These are phyloP conservation scores for Porpolomopsis calyptriformis DNA, from an alignment of 768 basidiomycete genomes.

Conservation along the genomic window DNA sequence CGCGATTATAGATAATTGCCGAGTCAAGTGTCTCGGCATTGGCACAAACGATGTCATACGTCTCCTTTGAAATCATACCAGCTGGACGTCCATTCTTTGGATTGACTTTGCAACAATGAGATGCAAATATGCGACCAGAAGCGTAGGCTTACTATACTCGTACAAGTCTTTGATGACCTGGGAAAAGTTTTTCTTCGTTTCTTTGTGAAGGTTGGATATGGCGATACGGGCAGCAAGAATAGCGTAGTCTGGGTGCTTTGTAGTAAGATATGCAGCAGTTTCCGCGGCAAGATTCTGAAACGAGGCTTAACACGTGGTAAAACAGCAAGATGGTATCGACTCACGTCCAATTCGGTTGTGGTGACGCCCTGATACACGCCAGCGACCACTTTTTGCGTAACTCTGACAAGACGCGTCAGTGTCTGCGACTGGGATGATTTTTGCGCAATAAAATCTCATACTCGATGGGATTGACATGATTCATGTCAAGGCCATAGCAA, in stretches of 20 bases:
- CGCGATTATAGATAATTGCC: constrained; percentile 94
- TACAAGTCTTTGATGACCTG: constrained; percentile 87
- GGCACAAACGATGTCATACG: constrained; percentile 69
- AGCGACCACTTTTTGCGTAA: constrained; percentile 84
- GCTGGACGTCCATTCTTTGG: constrained; percentile 85
- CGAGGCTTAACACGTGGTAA: not conserved
- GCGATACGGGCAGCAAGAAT: constrained; percentile 97
- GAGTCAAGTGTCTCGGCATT: constrained; percentile 81
- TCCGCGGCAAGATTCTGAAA: constrained; percentile 87
- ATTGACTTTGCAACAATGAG: constrained; percentile 47
- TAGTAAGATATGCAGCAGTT: constrained; percentile 95
- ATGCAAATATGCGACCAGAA: not conserved
- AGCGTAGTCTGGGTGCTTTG: constrained; percentile 95
- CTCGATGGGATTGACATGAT: constrained; percentile 92
- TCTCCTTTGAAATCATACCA: constrained; percentile 86
- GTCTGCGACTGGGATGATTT: not conserved
- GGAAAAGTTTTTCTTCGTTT: constrained; percentile 96
- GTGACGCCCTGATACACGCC: constrained; percentile 95
- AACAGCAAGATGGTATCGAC: constrained; percentile 18
- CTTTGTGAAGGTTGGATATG: constrained; percentile 97
- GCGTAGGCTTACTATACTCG: constrained; percentile 52
- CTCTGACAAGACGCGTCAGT: constrained; percentile 30
- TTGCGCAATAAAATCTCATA: constrained; percentile 33
- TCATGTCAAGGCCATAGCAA: constrained; percentile 89
- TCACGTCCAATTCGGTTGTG: constrained; percentile 91